Evolutionary conservation across 345 rosid species (phyloP).

Genomic region (Eucalyptus tenuipes): DNA sequence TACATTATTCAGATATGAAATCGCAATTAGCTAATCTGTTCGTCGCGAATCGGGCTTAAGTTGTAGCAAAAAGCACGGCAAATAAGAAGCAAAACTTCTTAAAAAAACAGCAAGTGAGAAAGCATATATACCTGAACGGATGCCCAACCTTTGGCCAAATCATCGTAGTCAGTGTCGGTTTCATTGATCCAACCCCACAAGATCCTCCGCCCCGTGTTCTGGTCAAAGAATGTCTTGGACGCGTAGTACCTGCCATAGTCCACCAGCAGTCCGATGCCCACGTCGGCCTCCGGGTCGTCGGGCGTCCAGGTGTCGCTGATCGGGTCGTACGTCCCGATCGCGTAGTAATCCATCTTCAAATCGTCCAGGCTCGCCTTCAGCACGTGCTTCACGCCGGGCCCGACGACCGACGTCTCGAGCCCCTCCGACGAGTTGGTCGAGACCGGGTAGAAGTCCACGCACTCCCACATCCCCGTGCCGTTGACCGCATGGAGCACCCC

Average conservation of each 20-base stretch:
- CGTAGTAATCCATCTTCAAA: conserved; percentile 58
- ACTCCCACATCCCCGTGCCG: conserved; percentile 99
- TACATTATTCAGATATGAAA: neutral
- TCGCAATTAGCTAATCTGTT: neutral
- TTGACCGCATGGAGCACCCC: conserved; percentile 54
- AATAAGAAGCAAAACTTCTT: neutral
- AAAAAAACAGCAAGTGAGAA: neutral
- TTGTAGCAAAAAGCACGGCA: neutral
- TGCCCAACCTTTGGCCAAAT: conserved; percentile 87
- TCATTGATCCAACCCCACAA: conserved; percentile 97
- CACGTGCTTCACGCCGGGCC: conserved; percentile 66
- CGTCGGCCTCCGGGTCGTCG: conserved; percentile 60
- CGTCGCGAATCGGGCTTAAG: neutral
- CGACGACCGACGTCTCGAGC: conserved; percentile 55
- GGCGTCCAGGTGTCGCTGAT: conserved; percentile 60
- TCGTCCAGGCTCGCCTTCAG: conserved; percentile 89
- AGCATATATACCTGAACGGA: conserved; percentile 57
- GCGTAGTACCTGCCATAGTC: conserved; percentile 91
- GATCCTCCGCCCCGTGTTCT: conserved; percentile 47
- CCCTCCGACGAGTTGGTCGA: conserved; percentile 35
- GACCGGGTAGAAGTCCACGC: conserved; percentile 87
- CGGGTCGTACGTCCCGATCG: conserved; percentile 68
- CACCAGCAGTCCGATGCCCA: conserved; percentile 65
- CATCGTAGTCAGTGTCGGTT: conserved; percentile 61
- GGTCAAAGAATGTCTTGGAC: conserved; percentile 83